Evolutionary conservation across 2,329 filamentous ascomycete species (phyloP).

Genomic region (Purpureocillium lavendulum): DNA sequence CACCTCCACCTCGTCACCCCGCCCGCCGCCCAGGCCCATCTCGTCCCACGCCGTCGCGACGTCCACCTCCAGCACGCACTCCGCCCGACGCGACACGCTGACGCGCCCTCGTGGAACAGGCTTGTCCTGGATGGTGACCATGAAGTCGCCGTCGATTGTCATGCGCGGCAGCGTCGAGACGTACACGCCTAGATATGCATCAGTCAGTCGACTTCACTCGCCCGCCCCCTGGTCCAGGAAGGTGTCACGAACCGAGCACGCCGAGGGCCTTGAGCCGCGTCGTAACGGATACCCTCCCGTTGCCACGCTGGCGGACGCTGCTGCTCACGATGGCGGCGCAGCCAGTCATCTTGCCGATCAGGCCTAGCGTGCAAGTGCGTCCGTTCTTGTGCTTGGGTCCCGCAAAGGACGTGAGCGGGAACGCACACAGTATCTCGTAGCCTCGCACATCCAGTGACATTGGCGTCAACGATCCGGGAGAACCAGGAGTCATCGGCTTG

Average conservation of each 20-base stretch:
- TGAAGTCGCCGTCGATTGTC: slow-evolving; percentile 55
- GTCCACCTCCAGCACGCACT: slow-evolving; percentile 67
- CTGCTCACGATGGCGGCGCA: slow-evolving; percentile 64
- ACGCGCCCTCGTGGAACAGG: slow-evolving; percentile 63
- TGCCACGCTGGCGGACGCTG: slow-evolving; percentile 44
- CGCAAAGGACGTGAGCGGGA: slow-evolving; percentile 53
- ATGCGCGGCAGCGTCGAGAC: slow-evolving; percentile 59
- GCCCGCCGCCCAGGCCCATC: slow-evolving; percentile 59
- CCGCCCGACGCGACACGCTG: slow-evolving; percentile 39
- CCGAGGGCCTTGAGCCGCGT: slow-evolving; percentile 75
- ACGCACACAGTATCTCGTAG: slow-evolving; percentile 77
- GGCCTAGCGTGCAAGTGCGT: slow-evolving; percentile 61
- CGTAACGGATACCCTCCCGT: slow-evolving; percentile 55
- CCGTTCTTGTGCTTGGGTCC: slow-evolving; percentile 27
- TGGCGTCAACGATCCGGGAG: slow-evolving; percentile 44
- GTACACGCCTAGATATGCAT: slow-evolving; percentile 51
- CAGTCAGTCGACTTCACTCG: background rate
- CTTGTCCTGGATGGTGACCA: slow-evolving; percentile 65
- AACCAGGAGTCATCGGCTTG: slow-evolving; percentile 34
- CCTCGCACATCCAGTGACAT: slow-evolving; percentile 55
- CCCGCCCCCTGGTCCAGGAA: background rate
- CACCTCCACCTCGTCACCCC: slow-evolving; percentile 72
- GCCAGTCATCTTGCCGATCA: slow-evolving; percentile 85
- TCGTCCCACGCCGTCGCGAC: slow-evolving; percentile 69
- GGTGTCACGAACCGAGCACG: slow-evolving; percentile 46